Evolutionary conservation across 768 basidiomycete species (phyloP).

Genomic region (Mycena vulgaris): DNA sequence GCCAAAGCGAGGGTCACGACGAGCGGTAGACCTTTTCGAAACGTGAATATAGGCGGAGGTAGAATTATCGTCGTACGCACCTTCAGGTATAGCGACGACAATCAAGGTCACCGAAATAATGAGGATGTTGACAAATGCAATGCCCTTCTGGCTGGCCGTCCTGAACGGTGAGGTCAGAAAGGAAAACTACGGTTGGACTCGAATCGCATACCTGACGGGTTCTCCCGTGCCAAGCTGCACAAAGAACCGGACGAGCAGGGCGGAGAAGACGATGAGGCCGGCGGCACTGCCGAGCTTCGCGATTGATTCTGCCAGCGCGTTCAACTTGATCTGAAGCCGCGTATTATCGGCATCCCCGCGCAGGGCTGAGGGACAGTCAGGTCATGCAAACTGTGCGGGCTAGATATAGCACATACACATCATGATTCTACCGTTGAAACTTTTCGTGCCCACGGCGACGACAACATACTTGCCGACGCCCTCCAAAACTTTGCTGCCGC

Average conservation of each 20-base stretch:
- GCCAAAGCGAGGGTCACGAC: constrained; percentile 97
- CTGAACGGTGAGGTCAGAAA: constrained; percentile 51
- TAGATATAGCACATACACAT: constrained; percentile 77
- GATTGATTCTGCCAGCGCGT: constrained; percentile 93
- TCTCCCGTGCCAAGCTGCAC: constrained; percentile 81
- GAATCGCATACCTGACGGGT: constrained; percentile 67
- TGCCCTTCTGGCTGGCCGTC: constrained; percentile 86
- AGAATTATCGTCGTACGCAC: constrained; percentile 46
- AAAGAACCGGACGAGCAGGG: constrained; percentile 95
- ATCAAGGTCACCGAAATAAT: constrained; percentile 96
- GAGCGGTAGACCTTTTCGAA: constrained; percentile 83
- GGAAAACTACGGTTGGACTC: neutral
- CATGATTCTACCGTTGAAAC: constrained; percentile 98
- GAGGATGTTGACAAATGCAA: constrained; percentile 92
- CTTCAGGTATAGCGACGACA: constrained; percentile 92
- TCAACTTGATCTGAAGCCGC: constrained; percentile 94
- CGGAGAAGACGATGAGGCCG: constrained; percentile 84
- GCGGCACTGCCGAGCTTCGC: constrained; percentile 91
- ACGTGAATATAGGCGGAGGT: constrained; percentile 6
- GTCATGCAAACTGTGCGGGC: constrained; percentile 6
- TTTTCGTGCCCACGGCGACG: constrained; percentile 91
- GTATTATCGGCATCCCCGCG: constrained; percentile 91
- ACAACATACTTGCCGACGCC: constrained; percentile 95
- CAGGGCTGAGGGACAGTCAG: constrained; percentile 68
- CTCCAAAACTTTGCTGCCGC: constrained; percentile 94